Evolutionary conservation across 2,329 filamentous ascomycete species (phyloP), one percentile per base, ranked within the genome.

Genomic region (Fonsecaea erecta): DNA sequence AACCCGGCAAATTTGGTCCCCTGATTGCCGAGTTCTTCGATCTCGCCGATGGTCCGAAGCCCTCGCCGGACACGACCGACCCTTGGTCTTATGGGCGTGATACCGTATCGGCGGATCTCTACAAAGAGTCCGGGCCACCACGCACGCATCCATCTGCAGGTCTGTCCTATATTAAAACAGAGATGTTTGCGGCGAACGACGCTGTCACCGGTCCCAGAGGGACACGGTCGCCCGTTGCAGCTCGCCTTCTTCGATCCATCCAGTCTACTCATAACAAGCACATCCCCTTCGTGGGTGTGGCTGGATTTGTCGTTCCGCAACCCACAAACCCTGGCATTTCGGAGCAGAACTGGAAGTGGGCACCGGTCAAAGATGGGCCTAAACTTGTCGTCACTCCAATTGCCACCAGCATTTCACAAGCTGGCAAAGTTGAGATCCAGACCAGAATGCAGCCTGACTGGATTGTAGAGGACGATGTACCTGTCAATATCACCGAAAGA

Each of bases 111-210:
- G 65, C 81, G 7, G 65, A 76, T 9, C 78, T 79, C 63, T 84
- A 84, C 70, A 77, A 77, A 35, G 71, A 75, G 34, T 74, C 74
- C 30, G 84, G 83, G 2, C 85, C 85, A 21, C 85, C 86, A 1
- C 83, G 82, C 64, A 89, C 88, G 7, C 88, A 90, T 75, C 87
- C 88, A 2, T 87, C 85, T 3, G 87, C 85, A 3, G 88, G 88
- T 68, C 78, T 90, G 4, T 84, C 84, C 14, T 89, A 90, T 73
- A 77, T 85, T 2, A 82, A 85, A 55, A 84, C 84, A 12, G 79
- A 81, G 61, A 78, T 84, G 24, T 78, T 83, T 71, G 76, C 86
- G 52, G 77, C 82, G 70, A 89, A 89, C 72, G 86, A 89, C 72
- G 85, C 86, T 1, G 73, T 83, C 32, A 83, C 84, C 70, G 88